phyloP scores from a whole-genome alignment of 2,329 filamentous ascomycete genomes.

The Cryphonectria nitschkei region DNA sequence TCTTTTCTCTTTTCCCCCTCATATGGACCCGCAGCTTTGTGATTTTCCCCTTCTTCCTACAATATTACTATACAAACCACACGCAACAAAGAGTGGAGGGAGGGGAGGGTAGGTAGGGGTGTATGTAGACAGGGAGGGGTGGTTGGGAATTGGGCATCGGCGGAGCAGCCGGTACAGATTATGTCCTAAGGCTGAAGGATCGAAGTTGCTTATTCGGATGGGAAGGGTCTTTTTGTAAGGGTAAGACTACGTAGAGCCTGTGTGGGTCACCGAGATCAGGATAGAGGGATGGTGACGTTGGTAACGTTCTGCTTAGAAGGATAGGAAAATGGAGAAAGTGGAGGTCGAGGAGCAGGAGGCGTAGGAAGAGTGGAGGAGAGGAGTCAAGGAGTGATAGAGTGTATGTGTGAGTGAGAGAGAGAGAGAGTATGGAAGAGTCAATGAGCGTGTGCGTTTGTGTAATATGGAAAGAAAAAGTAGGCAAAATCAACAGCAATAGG shows the following conservation, averaged over 20 bases:
- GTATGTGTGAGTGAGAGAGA: background rate
- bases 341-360: background rate
- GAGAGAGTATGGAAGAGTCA: background rate
- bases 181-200: constrained; percentile 11
- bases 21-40: constrained; percentile 14
- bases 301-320: background rate
- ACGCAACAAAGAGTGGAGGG: background rate
- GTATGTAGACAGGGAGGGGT: background rate
- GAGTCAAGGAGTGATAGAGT: background rate
- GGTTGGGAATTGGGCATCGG: constrained; percentile 12
- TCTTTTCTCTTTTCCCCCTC: background rate
- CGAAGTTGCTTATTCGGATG: constrained; percentile 19
- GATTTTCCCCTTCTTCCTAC: background rate
- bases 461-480: background rate
- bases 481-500: background rate
- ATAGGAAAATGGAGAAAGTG: background rate
- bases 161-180: constrained; percentile 1
- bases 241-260: constrained; percentile 15
- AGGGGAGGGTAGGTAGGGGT: background rate
- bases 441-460: too few relatives aligned
- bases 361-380: background rate
- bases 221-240: background rate
- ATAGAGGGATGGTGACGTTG: background rate
- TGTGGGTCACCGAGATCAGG: constrained; percentile 7
- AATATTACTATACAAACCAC: constrained; percentile 9